A percentile compares a stretch with the other conserved stretches of the same genome.
These are phyloP conservation scores for Calonectria hawksworthii DNA, from an alignment of 2,329 filamentous ascomycete species.

Conservation along the genomic window DNA sequence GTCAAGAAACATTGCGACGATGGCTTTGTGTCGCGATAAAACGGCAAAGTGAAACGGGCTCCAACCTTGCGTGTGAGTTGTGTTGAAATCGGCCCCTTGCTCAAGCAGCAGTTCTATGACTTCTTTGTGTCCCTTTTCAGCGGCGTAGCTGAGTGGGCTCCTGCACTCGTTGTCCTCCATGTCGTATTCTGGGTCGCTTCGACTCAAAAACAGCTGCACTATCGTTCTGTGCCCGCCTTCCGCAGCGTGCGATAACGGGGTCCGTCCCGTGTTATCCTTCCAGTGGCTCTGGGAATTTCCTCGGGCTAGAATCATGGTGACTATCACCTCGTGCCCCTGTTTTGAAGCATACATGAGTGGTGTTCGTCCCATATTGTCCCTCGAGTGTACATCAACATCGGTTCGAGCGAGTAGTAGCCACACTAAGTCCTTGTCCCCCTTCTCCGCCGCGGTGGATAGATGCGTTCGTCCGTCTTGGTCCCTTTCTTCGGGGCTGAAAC, in stretches of 20 bases:
- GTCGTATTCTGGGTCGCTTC: not conserved
- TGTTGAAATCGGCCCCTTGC: not conserved
- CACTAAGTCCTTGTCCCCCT: not conserved
- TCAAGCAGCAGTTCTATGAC: not conserved
- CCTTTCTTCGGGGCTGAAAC: not conserved
- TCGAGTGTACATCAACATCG: not conserved
- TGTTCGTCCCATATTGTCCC: not conserved
- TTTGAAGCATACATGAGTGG: not conserved
- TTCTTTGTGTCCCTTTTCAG: not conserved
- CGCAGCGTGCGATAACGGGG: not conserved
- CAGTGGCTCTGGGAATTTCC: not conserved
- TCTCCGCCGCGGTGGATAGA: not conserved
- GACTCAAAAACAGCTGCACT: not conserved
- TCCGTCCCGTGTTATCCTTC: not conserved
- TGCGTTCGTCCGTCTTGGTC: not conserved
- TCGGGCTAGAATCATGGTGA: not conserved
- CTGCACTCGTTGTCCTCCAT: not conserved
- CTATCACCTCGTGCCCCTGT: not conserved
- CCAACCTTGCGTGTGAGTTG: fast-evolving
- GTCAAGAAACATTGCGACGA: not conserved
- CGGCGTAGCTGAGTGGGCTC: not conserved
- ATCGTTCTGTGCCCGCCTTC: not conserved
- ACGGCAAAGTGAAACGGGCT: not conserved
- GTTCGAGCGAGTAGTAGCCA: not conserved
- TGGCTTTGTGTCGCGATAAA: not conserved